Percentiles rank a stretch among this genome's conserved stretches.
These are phyloP conservation scores for Gloeostereum incarnatum DNA, from an alignment of 768 basidiomycete species.

Conservation along the genomic window DNA sequence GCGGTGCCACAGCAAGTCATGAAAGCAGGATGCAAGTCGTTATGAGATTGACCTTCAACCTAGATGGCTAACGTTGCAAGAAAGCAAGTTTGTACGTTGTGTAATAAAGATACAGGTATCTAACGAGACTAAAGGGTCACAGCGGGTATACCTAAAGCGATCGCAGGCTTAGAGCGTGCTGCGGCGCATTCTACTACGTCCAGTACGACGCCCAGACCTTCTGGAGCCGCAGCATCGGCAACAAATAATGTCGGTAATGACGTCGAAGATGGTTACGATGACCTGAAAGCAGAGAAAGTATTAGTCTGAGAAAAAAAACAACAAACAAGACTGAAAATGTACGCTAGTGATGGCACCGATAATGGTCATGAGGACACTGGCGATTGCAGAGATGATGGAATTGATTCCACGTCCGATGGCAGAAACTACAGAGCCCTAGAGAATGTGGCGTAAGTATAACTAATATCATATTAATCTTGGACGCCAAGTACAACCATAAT, in stretches of 20 bases:
- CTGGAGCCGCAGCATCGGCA: conserved; percentile 9
- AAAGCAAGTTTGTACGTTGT: no score
- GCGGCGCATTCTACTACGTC: neutral
- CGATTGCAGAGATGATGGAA: conserved; percentile 29
- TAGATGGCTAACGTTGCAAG: no score
- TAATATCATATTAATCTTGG: no score
- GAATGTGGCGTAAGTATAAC: no score
- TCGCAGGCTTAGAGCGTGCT: no score
- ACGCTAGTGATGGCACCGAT: conserved; percentile 29
- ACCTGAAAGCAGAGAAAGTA: conserved; percentile 16
- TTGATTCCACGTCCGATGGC: conserved; percentile 32
- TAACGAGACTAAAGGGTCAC: no score
- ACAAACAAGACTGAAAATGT: conserved; percentile 8
- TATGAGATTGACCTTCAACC: no score
- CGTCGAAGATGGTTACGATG: conserved; percentile 30
- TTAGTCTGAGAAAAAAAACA: neutral
- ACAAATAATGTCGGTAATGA: conserved; percentile 20
- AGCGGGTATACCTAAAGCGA: no score
- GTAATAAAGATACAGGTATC: no score
- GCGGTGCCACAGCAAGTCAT: no score
- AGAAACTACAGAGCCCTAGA: conserved; percentile 31
- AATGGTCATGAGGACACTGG: conserved; percentile 28
- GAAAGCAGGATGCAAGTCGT: no score
- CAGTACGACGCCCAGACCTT: neutral
- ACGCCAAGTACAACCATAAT: no score